Evolutionary conservation across 139 green algal species (phyloP).

Genomic region (Auxenochlorella protothecoides): DNA sequence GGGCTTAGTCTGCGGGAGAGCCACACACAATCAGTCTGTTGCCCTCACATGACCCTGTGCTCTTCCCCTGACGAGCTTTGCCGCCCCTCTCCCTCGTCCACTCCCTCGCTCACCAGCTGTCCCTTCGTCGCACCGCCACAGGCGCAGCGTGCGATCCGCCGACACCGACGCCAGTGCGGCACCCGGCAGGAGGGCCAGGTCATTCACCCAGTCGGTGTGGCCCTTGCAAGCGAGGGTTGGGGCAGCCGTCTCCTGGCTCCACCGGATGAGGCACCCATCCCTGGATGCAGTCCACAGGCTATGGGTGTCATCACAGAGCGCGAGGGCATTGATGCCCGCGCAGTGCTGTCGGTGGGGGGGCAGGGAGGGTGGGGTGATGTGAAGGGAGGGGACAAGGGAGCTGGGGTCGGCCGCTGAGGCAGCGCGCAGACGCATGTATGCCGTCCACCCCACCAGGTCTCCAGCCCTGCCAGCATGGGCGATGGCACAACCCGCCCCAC

Average conservation of each 20-base stretch:
- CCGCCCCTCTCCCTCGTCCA: no score
- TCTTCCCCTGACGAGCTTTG: no score
- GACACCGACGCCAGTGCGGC: constrained; percentile 29
- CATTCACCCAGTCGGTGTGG: constrained; percentile 36
- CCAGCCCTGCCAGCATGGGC: no score
- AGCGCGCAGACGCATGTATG: no score
- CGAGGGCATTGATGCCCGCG: constrained; percentile 28
- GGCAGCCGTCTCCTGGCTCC: neutral
- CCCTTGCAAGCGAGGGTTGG: constrained; percentile 1
- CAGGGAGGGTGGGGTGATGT: neutral
- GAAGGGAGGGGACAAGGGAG: no score
- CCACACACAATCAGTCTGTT: no score
- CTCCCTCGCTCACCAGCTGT: no score
- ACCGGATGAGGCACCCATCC: constrained; percentile 14
- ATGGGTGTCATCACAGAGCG: constrained; percentile 1
- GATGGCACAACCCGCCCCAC: no score
- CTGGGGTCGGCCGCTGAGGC: no score
- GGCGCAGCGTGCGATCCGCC: constrained; percentile 21
- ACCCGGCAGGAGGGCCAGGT: constrained; percentile 13
- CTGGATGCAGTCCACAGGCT: constrained; percentile 33
- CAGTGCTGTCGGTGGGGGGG: constrained; percentile 20
- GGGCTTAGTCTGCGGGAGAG: no score
- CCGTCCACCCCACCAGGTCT: no score
- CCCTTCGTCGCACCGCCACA: constrained; percentile 12
- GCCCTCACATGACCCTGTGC: no score